Conservation (phyloP, 1,139 yeast genomes). For the Suhomyces bolitotheri region DNA sequence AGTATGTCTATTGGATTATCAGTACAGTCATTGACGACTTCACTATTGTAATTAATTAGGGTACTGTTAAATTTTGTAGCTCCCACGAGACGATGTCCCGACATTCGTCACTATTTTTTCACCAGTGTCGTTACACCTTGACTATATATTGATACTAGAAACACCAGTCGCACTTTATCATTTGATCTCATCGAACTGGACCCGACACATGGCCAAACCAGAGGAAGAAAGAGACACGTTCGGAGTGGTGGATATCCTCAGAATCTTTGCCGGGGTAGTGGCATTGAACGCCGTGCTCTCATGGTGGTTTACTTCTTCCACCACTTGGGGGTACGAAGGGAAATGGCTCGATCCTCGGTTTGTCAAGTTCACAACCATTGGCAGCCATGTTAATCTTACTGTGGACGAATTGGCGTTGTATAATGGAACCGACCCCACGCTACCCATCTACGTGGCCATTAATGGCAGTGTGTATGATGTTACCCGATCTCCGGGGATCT, state of each 20-base stretch:
- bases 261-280: constrained; percentile 50
- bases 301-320: constrained; percentile 48
- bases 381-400: constrained; percentile 36
- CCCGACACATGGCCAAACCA: background rate
- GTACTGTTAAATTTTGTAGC: too few relatives aligned
- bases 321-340: constrained; percentile 59
- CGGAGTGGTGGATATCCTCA: constrained; percentile 39
- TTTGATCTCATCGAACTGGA: too few relatives aligned
- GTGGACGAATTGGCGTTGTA: constrained; percentile 49
- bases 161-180: too few relatives aligned
- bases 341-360: constrained; percentile 50
- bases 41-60: too few relatives aligned
- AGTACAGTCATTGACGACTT: too few relatives aligned
- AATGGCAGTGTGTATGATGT: constrained; percentile 76
- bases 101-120: too few relatives aligned
- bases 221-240: constrained; percentile 13
- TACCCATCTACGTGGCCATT: constrained; percentile 67
- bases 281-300: constrained; percentile 50
- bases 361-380: constrained; percentile 26
- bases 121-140: too few relatives aligned
- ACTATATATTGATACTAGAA: too few relatives aligned
- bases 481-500: constrained; percentile 49
- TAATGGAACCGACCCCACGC: constrained; percentile 49
- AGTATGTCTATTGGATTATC: too few relatives aligned
- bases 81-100: too few relatives aligned